Conservation (phyloP, 2,329 filamentous ascomycete species). For the Aspergillus sp. region DNA sequence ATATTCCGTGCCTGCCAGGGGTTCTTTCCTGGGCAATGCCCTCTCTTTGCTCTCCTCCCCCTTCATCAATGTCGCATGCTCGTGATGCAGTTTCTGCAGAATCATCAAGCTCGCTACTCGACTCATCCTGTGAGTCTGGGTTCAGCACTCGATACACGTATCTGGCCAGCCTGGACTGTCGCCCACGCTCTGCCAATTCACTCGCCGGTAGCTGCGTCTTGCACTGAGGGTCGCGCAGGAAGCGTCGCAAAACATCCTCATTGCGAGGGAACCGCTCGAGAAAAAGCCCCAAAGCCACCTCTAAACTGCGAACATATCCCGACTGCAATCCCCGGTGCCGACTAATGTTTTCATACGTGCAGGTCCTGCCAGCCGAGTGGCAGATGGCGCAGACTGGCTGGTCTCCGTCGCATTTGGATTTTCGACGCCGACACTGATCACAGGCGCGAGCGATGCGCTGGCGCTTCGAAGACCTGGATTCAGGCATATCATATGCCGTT, state of each 20-base stretch:
- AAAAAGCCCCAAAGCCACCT: conserved; percentile 62
- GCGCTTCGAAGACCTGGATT: conserved; percentile 2
- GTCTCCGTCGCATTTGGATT: conserved; percentile 71
- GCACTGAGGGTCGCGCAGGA: neutral
- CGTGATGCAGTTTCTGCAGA: too few relatives aligned
- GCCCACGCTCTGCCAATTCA: neutral
- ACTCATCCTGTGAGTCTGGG: neutral
- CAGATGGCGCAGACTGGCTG: conserved; percentile 67
- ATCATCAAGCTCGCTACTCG: too few relatives aligned
- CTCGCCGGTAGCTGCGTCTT: conserved; percentile 34
- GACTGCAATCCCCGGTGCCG: conserved; percentile 64
- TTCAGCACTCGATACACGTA: neutral
- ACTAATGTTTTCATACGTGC: conserved; percentile 36
- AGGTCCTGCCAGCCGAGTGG: conserved; percentile 20
- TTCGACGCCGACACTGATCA: conserved; percentile 62
- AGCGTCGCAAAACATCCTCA: neutral
- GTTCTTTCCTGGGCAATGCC: too few relatives aligned
- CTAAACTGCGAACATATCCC: conserved; percentile 71
- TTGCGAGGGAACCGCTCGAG: neutral
- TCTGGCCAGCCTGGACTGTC: conserved; percentile 9
- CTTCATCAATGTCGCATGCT: too few relatives aligned
- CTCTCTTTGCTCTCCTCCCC: too few relatives aligned
- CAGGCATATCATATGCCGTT: neutral
- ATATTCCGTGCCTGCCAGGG: too few relatives aligned
- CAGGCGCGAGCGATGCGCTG: conserved; percentile 57